Conservation (phyloP, 148 eudicot genomes). For the Vaccinium corymbosum region DNA sequence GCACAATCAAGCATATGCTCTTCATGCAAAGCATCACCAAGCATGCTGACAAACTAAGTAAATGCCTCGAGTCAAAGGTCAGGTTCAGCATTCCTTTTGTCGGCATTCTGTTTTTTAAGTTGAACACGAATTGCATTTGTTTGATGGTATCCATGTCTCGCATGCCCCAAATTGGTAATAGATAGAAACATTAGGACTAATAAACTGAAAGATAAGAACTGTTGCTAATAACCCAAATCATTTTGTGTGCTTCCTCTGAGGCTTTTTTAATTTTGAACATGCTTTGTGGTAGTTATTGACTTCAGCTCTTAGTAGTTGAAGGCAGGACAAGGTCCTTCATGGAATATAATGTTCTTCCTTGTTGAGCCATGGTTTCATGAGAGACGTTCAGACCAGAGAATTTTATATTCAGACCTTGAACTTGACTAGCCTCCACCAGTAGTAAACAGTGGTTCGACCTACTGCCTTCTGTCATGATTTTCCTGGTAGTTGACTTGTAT, state of each 20-base stretch:
- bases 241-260: background rate
- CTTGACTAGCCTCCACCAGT: background rate
- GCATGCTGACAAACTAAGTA: conserved; percentile 72
- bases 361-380: background rate
- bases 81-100: background rate
- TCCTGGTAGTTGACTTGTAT: conserved; percentile 14
- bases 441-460: background rate
- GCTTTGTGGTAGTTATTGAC: background rate
- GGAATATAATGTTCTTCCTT: no score
- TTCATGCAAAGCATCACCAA: conserved; percentile 74
- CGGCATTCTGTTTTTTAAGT: background rate
- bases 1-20: conserved; percentile 89
- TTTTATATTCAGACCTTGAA: background rate
- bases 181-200: background rate
- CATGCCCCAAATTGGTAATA: background rate
- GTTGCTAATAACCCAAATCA: background rate
- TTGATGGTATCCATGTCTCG: background rate
- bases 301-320: background rate
- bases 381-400: background rate
- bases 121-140: background rate
- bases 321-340: no score
- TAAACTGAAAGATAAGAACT: background rate
- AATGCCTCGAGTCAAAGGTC: conserved; percentile 60
- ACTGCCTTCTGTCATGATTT: background rate
- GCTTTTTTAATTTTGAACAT: background rate